Percentiles rank a stretch among this genome's conserved stretches.
phyloP scores from a whole-genome alignment of 2,329 filamentous ascomycete genomes.

The Lithohypha guttulata region DNA sequence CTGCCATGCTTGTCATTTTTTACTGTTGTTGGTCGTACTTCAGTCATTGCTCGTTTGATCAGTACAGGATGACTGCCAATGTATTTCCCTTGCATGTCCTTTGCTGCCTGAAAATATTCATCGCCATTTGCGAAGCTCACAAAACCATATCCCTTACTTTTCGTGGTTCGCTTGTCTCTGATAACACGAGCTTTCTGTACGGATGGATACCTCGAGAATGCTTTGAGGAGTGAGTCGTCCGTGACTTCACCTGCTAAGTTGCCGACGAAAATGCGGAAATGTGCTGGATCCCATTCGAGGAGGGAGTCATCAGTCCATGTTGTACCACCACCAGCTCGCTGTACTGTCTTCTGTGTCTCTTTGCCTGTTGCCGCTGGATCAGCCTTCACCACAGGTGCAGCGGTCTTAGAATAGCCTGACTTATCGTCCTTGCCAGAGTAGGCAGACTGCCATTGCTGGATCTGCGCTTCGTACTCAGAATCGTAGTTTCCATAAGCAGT shows the following conservation, averaged over 20 bases:
- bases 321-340: slow-evolving; percentile 79
- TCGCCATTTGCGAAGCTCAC: slow-evolving; percentile 92
- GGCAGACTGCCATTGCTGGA: slow-evolving; percentile 89
- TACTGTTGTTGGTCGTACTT: slow-evolving; percentile 68
- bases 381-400: slow-evolving; percentile 25
- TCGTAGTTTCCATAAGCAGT: slow-evolving; percentile 39
- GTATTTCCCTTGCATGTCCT: slow-evolving; percentile 98
- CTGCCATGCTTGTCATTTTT: slow-evolving; percentile 44
- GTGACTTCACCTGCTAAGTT: slow-evolving; percentile 96
- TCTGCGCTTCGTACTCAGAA: slow-evolving; percentile 78
- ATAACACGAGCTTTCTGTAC: slow-evolving; percentile 89
- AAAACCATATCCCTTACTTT: slow-evolving; percentile 93
- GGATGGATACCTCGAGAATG: slow-evolving; percentile 77
- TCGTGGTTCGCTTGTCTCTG: slow-evolving; percentile 88
- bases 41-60: slow-evolving; percentile 78
- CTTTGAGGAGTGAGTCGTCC: slow-evolving; percentile 88
- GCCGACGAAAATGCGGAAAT: slow-evolving; percentile 90
- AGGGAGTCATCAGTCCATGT: slow-evolving; percentile 82
- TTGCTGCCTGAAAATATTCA: slow-evolving; percentile 90
- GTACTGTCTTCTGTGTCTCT: slow-evolving; percentile 60
- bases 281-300: slow-evolving; percentile 89
- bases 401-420: slow-evolving; percentile 19
- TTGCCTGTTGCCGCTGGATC: slow-evolving; percentile 29
- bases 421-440: slow-evolving; percentile 57
- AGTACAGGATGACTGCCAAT: slow-evolving; percentile 92